phyloP scores from a whole-genome alignment of 2,329 filamentous ascomycete genomes.

The Trichoderma lentiforme region DNA sequence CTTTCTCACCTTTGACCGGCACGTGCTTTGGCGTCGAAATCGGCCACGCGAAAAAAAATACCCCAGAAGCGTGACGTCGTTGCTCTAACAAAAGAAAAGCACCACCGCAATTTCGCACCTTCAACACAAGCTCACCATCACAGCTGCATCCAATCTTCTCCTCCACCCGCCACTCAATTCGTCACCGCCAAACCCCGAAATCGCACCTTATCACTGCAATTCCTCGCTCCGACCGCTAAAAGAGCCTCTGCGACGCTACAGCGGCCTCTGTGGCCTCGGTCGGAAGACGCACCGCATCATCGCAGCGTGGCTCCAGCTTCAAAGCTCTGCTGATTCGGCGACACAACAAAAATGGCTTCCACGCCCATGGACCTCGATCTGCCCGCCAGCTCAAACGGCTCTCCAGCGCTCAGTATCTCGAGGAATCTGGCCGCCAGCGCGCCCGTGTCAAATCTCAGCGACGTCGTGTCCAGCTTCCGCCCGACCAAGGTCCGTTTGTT shows the following conservation, averaged over 20 bases:
- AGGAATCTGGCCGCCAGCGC: constrained; percentile 41
- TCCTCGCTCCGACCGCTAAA: background rate
- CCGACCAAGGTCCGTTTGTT: constrained; percentile 66
- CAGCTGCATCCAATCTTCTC: background rate
- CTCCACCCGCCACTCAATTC: background rate
- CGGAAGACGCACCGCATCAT: background rate
- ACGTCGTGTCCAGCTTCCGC: constrained; percentile 73
- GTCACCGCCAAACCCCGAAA: background rate
- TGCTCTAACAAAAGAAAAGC: background rate
- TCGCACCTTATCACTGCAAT: background rate
- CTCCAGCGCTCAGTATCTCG: constrained; percentile 48
- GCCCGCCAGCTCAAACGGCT: constrained; percentile 40
- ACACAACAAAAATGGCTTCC: constrained; percentile 49
- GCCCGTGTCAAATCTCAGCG: constrained; percentile 65
- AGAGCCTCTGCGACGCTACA: background rate
- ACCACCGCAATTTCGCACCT: background rate
- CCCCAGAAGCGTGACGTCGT: constrained; percentile 17
- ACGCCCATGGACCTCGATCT: constrained; percentile 58
- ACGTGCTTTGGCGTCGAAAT: constrained; percentile 13
- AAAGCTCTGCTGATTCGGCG: background rate
- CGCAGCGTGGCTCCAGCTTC: background rate
- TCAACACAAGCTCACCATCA: background rate
- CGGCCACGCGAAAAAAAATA: constrained; percentile 7
- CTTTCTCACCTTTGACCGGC: background rate
- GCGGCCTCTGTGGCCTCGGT: background rate